Percentiles rank a stretch among this genome's conserved stretches.
phyloP scores from a whole-genome alignment of 176 grass and related monocot genomes.

The Leersia perrieri region DNA sequence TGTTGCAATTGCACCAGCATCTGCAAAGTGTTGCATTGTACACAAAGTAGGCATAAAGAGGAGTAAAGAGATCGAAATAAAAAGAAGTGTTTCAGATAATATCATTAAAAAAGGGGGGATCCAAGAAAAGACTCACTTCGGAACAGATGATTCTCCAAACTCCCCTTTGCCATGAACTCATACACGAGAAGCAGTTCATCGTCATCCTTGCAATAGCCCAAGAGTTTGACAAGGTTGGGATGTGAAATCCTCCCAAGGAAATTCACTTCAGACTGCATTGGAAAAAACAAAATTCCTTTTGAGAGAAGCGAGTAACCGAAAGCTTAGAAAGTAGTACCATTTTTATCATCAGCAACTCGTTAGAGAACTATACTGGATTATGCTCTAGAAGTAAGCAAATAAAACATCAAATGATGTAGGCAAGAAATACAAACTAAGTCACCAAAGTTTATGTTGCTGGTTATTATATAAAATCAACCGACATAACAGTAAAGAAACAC shows the following conservation, averaged over 20 bases:
- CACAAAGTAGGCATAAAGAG: constrained; percentile 48
- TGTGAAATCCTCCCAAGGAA: constrained; percentile 85
- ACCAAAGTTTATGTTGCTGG: not conserved
- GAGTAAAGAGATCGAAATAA: constrained; percentile 24
- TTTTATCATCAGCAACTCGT: not conserved
- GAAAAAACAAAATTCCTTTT: constrained; percentile 14
- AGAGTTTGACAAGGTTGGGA: constrained; percentile 83
- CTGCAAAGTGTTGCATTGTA: constrained; percentile 26
- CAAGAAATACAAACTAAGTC: not conserved
- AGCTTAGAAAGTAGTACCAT: not conserved
- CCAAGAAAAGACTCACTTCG: constrained; percentile 63
- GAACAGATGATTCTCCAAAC: constrained; percentile 94
- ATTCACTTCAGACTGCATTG: constrained; percentile 84
- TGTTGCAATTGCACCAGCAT: constrained; percentile 19
- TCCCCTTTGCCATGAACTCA: constrained; percentile 80
- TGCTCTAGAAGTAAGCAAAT: constrained; percentile 18
- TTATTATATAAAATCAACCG: not conserved
- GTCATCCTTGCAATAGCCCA: constrained; percentile 85
- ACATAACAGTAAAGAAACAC: not conserved
- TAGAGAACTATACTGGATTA: not conserved
- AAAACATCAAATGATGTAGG: not conserved
- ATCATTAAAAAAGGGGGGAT: constrained; percentile 20
- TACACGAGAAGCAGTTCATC: constrained; percentile 81
- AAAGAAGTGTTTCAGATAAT: constrained; percentile 25
- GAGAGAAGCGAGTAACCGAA: not conserved